Conservation (phyloP, 306 rosid genomes). For the Dicorynia guianensis region DNA sequence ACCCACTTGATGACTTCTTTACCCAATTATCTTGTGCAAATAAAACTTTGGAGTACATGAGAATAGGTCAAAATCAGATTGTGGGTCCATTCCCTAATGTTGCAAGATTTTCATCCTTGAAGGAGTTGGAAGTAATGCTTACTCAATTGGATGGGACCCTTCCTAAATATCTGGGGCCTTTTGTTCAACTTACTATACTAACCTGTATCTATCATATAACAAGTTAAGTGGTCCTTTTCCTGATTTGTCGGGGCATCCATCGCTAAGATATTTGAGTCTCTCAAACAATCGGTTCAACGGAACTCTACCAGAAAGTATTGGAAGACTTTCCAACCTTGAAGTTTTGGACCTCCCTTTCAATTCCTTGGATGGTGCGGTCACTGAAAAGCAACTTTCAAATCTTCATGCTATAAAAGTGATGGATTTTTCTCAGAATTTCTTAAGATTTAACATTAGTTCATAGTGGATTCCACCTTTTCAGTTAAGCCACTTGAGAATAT, state of each 20-base stretch:
- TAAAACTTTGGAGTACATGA: not conserved
- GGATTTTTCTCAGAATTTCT: not conserved
- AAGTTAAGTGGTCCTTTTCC: not conserved
- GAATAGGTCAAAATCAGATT: not conserved
- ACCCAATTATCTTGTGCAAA: not conserved
- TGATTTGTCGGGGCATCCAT: too few relatives aligned
- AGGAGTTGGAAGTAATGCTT: too few relatives aligned
- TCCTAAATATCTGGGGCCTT: not conserved
- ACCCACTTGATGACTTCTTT: not conserved
- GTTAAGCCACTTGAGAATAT: not conserved
- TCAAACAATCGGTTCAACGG: not conserved
- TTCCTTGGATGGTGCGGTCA: conserved; percentile 8
- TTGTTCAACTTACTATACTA: not conserved
- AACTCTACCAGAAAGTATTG: conserved; percentile 11
- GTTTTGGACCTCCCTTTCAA: not conserved
- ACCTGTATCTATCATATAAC: not conserved
- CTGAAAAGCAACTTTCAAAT: conserved; percentile 14
- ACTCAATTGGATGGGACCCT: too few relatives aligned
- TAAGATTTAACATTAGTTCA: not conserved
- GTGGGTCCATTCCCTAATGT: not conserved
- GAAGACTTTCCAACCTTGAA: not conserved
- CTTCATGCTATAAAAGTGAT: not conserved
- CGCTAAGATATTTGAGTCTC: too few relatives aligned
- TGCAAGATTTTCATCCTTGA: not conserved
- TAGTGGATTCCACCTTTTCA: conserved; percentile 17